Percentiles rank a stretch among this genome's conserved stretches.
Evolutionary conservation across 768 basidiomycete species (phyloP).

Genomic region (Chalciporus piperatus): DNA sequence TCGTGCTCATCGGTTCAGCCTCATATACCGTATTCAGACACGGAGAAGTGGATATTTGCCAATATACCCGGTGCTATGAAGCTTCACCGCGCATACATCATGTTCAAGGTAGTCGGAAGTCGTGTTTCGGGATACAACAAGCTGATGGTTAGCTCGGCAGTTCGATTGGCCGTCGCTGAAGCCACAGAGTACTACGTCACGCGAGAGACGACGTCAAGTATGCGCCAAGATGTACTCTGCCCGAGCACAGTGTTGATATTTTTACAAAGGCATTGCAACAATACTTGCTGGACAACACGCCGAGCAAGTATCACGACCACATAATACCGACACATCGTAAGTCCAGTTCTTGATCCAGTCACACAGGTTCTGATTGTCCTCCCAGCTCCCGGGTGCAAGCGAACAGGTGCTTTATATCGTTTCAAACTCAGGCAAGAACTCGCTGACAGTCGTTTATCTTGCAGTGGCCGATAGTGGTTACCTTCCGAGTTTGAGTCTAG

Average conservation of each 20-base stretch:
- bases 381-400: constrained; percentile 60
- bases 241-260: not conserved
- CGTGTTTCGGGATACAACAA: not conserved
- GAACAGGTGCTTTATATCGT: constrained; percentile 29
- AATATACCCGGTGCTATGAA: constrained; percentile 51
- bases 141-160: constrained; percentile 5
- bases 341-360: constrained; percentile 9
- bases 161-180: constrained; percentile 17
- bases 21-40: constrained; percentile 38
- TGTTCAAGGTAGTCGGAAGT: constrained; percentile 39
- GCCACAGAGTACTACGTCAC: constrained; percentile 6
- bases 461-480: constrained; percentile 30
- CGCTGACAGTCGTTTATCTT: not conserved
- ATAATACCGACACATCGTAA: constrained; percentile 54
- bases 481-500: constrained; percentile 19
- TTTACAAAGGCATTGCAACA: constrained; percentile 34
- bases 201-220: constrained; percentile 16
- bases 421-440: not conserved
- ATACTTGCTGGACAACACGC: constrained; percentile 49
- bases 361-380: not conserved
- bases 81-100: constrained; percentile 48
- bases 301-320: constrained; percentile 43
- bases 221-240: not conserved
- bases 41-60: constrained; percentile 51
- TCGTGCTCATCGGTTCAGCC: constrained; percentile 32